A percentile compares a stretch with the other conserved stretches of the same genome.
phyloP scores from a whole-genome alignment of 176 grass and related monocot species.

The Rhynchospora tenuis region DNA sequence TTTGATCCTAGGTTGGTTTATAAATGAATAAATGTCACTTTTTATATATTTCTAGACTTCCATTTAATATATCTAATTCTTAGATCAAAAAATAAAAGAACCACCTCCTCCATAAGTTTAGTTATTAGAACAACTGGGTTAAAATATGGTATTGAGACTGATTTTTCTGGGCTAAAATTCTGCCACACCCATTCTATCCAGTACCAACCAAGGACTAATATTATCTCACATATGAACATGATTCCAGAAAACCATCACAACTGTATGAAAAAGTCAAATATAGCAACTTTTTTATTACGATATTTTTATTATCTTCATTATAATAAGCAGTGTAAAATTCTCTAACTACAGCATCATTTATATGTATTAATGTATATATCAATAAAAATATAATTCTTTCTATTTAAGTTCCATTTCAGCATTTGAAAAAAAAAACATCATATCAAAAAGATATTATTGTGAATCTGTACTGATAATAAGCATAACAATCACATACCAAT shows the following conservation, averaged over 20 bases:
- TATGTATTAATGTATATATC: too few species aligned
- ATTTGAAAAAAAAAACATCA: background rate
- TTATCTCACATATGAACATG: background rate
- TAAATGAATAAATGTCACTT: background rate
- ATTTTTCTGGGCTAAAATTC: background rate
- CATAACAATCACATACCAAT: conserved; percentile 49
- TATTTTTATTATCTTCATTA: background rate
- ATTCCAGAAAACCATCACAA: background rate
- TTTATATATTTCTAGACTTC: background rate
- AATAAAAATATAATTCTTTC: background rate
- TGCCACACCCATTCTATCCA: background rate
- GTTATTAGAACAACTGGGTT: background rate
- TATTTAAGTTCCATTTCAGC: background rate
- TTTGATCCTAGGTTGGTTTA: background rate
- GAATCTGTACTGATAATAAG: background rate
- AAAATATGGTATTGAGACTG: background rate
- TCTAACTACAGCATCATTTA: background rate
- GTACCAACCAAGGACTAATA: background rate
- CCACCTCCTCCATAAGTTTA: background rate
- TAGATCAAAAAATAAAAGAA: background rate
- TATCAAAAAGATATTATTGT: background rate
- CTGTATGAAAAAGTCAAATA: background rate
- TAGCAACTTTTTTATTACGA: background rate
- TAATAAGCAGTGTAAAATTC: background rate
- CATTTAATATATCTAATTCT: background rate